These are phyloP conservation scores for Trametopsis cervina DNA, from an alignment of 768 basidiomycete genomes.

Conservation along the genomic window DNA sequence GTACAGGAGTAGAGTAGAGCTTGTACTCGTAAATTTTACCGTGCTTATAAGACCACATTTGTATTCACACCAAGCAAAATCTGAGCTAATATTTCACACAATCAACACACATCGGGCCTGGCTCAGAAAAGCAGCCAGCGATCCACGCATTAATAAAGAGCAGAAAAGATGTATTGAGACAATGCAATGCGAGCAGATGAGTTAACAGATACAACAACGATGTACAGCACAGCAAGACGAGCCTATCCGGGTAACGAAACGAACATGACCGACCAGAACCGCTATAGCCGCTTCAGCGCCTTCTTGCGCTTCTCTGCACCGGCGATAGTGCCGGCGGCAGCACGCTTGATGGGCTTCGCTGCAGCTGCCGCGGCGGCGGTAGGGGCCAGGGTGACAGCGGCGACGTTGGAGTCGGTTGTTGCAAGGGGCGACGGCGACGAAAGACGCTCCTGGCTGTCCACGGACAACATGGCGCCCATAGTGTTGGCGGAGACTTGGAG, in stretches of 20 bases:
- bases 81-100: too few species aligned
- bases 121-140: too few species aligned
- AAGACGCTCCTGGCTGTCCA: constrained; percentile 47
- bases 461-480: constrained; percentile 22
- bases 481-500: constrained; percentile 27
- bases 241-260: neutral
- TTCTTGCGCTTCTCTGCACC: constrained; percentile 84
- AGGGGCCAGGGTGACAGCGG: constrained; percentile 15
- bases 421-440: constrained; percentile 63
- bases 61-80: too few species aligned
- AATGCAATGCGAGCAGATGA: neutral
- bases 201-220: neutral
- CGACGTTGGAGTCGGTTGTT: constrained; percentile 65
- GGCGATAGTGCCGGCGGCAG: constrained; percentile 41
- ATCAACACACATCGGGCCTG: too few species aligned
- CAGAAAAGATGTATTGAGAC: neutral
- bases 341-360: constrained; percentile 65
- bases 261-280: neutral
- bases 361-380: constrained; percentile 26
- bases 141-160: too few species aligned
- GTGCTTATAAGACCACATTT: too few species aligned
- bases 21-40: too few species aligned
- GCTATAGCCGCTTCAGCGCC: constrained; percentile 71
- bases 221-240: neutral
- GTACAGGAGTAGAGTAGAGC: too few species aligned